These are phyloP conservation scores for Alternaria brassicae DNA, from an alignment of 2,329 filamentous ascomycete species.

Conservation along the genomic window DNA sequence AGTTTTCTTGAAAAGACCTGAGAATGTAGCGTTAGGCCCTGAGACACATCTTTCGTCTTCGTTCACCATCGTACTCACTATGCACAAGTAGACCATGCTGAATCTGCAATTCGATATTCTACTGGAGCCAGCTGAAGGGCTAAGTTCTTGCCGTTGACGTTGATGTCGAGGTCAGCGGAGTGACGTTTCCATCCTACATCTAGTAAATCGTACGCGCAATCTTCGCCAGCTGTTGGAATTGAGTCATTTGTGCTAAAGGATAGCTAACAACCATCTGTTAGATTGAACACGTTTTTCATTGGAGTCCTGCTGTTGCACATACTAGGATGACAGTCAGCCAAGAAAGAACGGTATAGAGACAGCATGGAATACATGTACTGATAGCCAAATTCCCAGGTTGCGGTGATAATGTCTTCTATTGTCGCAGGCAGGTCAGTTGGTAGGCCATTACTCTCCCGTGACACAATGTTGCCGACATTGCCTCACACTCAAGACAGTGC, in stretches of 20 bases:
- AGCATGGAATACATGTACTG: neutral
- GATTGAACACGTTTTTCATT: neutral
- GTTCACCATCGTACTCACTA: neutral
- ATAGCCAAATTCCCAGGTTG: neutral
- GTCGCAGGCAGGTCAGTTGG: neutral
- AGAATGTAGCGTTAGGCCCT: neutral
- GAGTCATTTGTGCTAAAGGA: neutral
- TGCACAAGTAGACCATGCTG: neutral
- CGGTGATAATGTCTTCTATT: neutral
- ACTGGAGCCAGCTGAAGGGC: too few species aligned
- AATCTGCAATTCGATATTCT: accelerated
- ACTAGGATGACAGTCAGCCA: neutral
- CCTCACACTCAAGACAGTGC: neutral
- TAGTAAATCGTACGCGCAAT: neutral
- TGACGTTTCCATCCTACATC: neutral
- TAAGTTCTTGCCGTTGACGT: too few species aligned
- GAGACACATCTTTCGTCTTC: neutral
- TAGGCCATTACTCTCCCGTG: neutral
- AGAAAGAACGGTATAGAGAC: too few species aligned
- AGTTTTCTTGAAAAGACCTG: neutral
- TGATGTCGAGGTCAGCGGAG: too few species aligned
- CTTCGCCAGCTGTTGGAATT: neutral
- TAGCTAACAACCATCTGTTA: neutral
- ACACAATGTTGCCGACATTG: neutral
- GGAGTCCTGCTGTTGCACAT: neutral